phyloP scores from a whole-genome alignment of 2,329 filamentous ascomycete species.

The Blastomyces silverae region DNA sequence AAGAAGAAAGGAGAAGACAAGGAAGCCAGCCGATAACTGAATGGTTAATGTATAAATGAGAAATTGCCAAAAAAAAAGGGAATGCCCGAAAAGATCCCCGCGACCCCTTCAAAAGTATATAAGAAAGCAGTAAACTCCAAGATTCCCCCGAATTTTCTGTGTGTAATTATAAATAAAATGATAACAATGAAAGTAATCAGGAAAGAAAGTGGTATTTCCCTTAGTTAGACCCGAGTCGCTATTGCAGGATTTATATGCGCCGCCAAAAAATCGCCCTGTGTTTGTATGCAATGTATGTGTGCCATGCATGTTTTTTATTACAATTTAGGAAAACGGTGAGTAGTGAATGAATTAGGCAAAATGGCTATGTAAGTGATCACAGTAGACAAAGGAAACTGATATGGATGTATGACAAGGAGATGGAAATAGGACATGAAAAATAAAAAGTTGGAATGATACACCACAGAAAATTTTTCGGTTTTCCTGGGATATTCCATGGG shows the following conservation, averaged over 20 bases:
- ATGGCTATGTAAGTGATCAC: too few species aligned
- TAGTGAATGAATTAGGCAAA: slow-evolving; percentile 1
- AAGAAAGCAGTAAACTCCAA: slow-evolving; percentile 1
- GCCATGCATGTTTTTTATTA: slow-evolving; percentile 5
- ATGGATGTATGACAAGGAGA: neutral
- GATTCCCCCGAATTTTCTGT: neutral
- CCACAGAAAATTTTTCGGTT: neutral
- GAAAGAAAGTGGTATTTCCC: neutral
- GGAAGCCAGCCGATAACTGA: neutral
- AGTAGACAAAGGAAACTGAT: slow-evolving; percentile 5
- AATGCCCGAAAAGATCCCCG: neutral
- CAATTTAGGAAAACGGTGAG: neutral
- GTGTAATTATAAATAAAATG: neutral
- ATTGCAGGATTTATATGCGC: slow-evolving; percentile 6
- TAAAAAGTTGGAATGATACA: too few species aligned
- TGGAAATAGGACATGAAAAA: neutral
- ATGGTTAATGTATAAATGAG: neutral
- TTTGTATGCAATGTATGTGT: slow-evolving; percentile 5
- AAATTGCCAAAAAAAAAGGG: neutral
- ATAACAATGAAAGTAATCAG: neutral
- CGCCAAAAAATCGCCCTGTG: neutral
- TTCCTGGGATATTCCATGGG: neutral
- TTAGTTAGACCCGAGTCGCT: neutral
- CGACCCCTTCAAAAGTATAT: neutral
- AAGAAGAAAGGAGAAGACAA: neutral